Evolutionary conservation across 192 early-diverging fungal species (phyloP).

Genomic region (Thamnidium elegans): DNA sequence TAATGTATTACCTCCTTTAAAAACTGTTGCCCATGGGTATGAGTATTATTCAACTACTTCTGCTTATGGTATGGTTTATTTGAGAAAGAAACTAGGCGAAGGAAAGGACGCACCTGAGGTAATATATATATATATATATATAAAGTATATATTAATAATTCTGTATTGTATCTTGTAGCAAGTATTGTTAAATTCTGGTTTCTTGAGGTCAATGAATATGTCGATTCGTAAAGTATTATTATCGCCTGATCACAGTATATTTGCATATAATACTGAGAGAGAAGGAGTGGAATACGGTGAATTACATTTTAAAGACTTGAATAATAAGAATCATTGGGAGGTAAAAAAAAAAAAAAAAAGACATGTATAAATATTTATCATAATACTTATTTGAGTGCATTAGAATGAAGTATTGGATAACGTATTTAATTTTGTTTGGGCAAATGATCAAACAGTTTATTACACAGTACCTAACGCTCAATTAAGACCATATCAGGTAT

Average conservation of each 20-base stretch:
- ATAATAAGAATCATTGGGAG: conserved; percentile 33
- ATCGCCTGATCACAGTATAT: conserved; percentile 50
- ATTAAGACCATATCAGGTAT: conserved; percentile 62
- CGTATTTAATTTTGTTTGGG: conserved; percentile 73
- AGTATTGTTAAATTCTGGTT: conserved; percentile 51
- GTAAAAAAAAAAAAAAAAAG: conserved; percentile 24
- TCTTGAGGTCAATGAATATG: conserved; percentile 42
- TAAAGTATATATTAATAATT: too few relatives aligned
- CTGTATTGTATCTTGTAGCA: too few relatives aligned
- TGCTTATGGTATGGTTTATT: conserved; percentile 48
- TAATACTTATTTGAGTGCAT: not conserved
- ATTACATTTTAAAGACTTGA: conserved; percentile 48
- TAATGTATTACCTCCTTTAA: conserved; percentile 42
- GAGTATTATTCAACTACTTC: conserved; percentile 54
- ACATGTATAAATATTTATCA: not conserved
- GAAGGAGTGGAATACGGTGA: conserved; percentile 53
- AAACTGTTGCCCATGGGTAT: conserved; percentile 44
- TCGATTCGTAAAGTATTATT: conserved; percentile 48
- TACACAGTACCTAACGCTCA: conserved; percentile 71
- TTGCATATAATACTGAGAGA: conserved; percentile 50
- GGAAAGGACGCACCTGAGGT: conserved; percentile 43
- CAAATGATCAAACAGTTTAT: conserved; percentile 55
- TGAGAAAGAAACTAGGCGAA: conserved; percentile 38
- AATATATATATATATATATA: not conserved
- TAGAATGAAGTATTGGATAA: conserved; percentile 43